Percentiles rank a stretch among this genome's conserved stretches.
Conservation (phyloP, 768 basidiomycete species). For the Kwoniella sp. region DNA sequence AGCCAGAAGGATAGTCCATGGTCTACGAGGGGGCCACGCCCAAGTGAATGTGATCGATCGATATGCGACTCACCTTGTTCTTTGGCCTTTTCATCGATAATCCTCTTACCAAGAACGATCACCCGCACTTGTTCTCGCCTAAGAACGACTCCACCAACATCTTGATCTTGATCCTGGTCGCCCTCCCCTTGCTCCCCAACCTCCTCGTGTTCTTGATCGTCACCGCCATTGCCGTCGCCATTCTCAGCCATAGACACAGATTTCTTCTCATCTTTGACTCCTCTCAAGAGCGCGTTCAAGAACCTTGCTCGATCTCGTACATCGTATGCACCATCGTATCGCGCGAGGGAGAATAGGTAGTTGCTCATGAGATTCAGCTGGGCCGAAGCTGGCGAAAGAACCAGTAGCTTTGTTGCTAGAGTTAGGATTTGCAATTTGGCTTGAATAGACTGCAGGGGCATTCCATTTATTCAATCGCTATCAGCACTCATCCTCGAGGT, state of each 20-base stretch:
- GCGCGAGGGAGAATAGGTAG: constrained; percentile 79
- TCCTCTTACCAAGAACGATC: constrained; percentile 77
- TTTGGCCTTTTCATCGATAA: constrained; percentile 14
- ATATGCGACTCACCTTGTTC: constrained; percentile 52
- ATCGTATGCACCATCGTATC: constrained; percentile 86
- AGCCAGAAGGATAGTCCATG: too few relatives aligned
- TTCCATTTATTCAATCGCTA: not conserved
- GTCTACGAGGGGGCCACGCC: too few relatives aligned
- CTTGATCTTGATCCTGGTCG: constrained; percentile 60
- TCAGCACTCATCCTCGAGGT: constrained; percentile 8
- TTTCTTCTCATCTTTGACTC: constrained; percentile 56
- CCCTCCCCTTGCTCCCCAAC: constrained; percentile 54
- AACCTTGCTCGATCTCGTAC: constrained; percentile 87
- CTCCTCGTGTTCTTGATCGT: constrained; percentile 25
- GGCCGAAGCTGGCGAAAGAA: constrained; percentile 61
- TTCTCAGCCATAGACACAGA: constrained; percentile 12
- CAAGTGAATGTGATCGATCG: too few relatives aligned
- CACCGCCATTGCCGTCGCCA: constrained; percentile 15
- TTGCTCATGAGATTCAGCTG: constrained; percentile 54
- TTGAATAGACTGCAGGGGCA: constrained; percentile 62
- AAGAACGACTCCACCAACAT: constrained; percentile 72
- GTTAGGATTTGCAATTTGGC: constrained; percentile 84
- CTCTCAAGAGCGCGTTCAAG: constrained; percentile 69
- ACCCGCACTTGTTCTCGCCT: constrained; percentile 77
- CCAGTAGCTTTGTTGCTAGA: constrained; percentile 80